phyloP scores from a whole-genome alignment of 2,329 filamentous ascomycete species.

The Aspergillus hiratsukae region DNA sequence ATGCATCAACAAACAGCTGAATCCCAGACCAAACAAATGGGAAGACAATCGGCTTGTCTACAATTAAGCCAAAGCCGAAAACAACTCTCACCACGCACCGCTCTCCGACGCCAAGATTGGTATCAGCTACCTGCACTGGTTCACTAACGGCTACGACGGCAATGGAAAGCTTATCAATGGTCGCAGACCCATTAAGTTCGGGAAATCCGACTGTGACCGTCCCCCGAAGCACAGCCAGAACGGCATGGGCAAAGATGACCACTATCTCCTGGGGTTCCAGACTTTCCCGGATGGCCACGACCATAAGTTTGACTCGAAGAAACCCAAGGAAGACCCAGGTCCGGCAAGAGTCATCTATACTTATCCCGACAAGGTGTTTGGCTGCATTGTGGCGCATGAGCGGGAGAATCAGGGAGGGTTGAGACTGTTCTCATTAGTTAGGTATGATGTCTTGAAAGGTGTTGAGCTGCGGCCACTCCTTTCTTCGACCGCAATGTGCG shows the following conservation, averaged over 20 bases:
- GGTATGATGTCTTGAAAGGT: background rate
- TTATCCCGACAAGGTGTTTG: background rate
- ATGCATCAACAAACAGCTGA: background rate
- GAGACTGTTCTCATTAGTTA: background rate
- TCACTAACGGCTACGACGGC: background rate
- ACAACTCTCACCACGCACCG: background rate
- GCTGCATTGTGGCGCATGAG: background rate
- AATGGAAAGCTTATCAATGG: background rate
- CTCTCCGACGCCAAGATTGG: background rate
- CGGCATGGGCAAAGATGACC: background rate
- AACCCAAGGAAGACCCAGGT: conserved; percentile 1
- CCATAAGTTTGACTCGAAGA: conserved; percentile 1
- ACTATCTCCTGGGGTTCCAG: background rate
- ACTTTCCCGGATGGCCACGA: background rate
- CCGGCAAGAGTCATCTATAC: background rate
- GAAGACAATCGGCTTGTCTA: background rate
- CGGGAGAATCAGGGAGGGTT: background rate
- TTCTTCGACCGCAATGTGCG: background rate
- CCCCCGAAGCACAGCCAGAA: background rate
- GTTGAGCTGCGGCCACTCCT: background rate
- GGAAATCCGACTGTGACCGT: background rate
- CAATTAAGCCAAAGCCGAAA: background rate
- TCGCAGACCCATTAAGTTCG: background rate
- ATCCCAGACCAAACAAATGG: background rate
- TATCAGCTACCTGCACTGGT: conserved; percentile 1